Base-by-base conservation (phyloP, 306 rosid genomes). In the Ziziphus jujuba region DNA sequence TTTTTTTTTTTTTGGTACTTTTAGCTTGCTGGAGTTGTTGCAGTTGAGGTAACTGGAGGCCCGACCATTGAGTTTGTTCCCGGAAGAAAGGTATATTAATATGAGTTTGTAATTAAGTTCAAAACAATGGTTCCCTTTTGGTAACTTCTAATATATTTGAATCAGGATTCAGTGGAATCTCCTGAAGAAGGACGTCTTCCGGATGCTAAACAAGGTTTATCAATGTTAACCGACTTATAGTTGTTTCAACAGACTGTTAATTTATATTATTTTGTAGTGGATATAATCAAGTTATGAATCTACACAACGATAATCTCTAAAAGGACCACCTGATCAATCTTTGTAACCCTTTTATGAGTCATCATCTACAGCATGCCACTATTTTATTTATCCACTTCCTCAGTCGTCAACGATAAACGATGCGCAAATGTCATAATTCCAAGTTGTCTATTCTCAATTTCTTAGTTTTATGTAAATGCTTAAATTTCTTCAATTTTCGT, bases 21-120 rank as follows among this genome's bases (percentile, higher is more conserved):
- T 73, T 75, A 93, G 97, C 91, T 93, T 66, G 96, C 98, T 66
- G 97, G 98, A 38, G 84, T 93, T 77, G 91, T 90, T 25, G 98
- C 97, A 3, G 97, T 88, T 2, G 98, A 93, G 82, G 79, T 90
- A 71, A 90, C 98, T 20, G 98, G 98, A 51, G 97, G 98, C 61
- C 97, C 98, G 53, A 75, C 97, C 17, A 81, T 92, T 59, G 75
- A 83, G 21, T 88, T 90, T 75, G 50, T 80, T 66, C 91, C 98
- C 0, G 97, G 98, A 9, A 93, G 98, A 85, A 78, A 88, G 91
- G 96, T 91, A 67, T 4, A 31, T 28, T 58, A 36, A 33, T n/a
- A 4, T 28, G 7, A 12, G 36, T 34, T 68, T 47, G 7, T 50
- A 16, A 20, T 7, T 6, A 4, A 50, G 17, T 16, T 20, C 8